Evolutionary conservation across 2,329 filamentous ascomycete species (phyloP).

Genomic region (Calonectria honghensis): DNA sequence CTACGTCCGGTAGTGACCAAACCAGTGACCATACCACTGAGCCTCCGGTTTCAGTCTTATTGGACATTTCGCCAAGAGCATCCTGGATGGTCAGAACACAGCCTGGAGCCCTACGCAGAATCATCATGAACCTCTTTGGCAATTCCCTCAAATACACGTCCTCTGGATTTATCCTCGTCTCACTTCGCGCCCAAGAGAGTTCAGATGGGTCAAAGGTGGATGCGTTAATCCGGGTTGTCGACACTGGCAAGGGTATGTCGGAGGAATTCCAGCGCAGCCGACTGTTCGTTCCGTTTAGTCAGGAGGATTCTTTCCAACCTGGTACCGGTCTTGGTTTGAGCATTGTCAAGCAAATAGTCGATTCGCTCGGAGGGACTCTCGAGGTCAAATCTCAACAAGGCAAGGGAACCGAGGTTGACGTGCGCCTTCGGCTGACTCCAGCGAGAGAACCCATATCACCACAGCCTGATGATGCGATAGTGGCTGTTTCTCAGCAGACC

Average conservation of each 20-base stretch:
- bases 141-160: slow-evolving; percentile 79
- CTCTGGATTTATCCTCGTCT: slow-evolving; percentile 69
- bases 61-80: slow-evolving; percentile 68
- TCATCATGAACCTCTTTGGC: slow-evolving; percentile 78
- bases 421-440: slow-evolving; percentile 64
- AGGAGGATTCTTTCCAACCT: slow-evolving; percentile 76
- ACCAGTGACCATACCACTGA: slow-evolving; percentile 44
- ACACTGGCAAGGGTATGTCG: slow-evolving; percentile 80
- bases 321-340: slow-evolving; percentile 79
- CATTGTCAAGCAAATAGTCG: slow-evolving; percentile 77
- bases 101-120: slow-evolving; percentile 69
- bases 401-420: slow-evolving; percentile 73
- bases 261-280: slow-evolving; percentile 76
- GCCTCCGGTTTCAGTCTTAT: slow-evolving; percentile 66
- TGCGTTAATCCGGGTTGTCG: slow-evolving; percentile 69
- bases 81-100: slow-evolving; percentile 74
- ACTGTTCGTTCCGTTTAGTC: slow-evolving; percentile 78
- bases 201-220: slow-evolving; percentile 49
- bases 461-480: slow-evolving; percentile 43
- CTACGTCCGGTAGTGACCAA: slow-evolving; percentile 4
- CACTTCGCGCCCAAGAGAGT: slow-evolving; percentile 53
- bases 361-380: slow-evolving; percentile 75
- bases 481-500: slow-evolving; percentile 35
- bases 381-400: slow-evolving; percentile 72
- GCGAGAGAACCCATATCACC: slow-evolving; percentile 32